phyloP scores from a whole-genome alignment of 306 rosid genomes.

The Pyrus communis region DNA sequence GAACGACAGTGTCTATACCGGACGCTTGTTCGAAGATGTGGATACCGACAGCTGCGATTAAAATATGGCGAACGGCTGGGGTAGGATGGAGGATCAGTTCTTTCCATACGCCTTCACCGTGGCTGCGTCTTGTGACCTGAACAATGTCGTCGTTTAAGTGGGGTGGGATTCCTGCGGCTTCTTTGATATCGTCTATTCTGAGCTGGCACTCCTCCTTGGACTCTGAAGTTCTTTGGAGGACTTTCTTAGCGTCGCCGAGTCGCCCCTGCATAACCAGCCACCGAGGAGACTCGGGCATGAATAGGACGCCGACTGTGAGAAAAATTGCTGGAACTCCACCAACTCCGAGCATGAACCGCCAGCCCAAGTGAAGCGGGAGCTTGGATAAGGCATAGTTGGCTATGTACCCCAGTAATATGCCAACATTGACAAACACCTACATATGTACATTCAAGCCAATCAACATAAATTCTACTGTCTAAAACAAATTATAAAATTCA shows the following conservation, averaged over 20 bases:
- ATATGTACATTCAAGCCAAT: background rate
- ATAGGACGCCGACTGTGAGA: background rate
- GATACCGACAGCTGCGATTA: background rate
- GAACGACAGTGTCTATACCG: background rate
- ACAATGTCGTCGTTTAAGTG: background rate
- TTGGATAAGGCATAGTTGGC: background rate
- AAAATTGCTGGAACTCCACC: background rate
- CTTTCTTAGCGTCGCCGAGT: background rate
- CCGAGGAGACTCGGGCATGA: background rate
- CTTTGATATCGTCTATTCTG: background rate
- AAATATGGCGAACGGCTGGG: background rate
- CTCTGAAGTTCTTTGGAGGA: background rate
- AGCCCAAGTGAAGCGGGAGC: background rate
- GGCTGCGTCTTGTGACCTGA: background rate
- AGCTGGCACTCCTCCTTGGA: background rate
- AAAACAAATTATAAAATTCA: background rate
- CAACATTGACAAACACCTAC: background rate
- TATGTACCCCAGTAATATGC: background rate
- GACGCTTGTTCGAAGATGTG: background rate
- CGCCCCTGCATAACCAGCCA: background rate
- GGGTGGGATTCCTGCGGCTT: background rate
- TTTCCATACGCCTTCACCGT: background rate
- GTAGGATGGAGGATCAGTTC: background rate
- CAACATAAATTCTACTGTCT: background rate
- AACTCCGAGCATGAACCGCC: background rate